phyloP scores from a whole-genome alignment of 2,329 filamentous ascomycete genomes.

The Colletotrichum sp. region DNA sequence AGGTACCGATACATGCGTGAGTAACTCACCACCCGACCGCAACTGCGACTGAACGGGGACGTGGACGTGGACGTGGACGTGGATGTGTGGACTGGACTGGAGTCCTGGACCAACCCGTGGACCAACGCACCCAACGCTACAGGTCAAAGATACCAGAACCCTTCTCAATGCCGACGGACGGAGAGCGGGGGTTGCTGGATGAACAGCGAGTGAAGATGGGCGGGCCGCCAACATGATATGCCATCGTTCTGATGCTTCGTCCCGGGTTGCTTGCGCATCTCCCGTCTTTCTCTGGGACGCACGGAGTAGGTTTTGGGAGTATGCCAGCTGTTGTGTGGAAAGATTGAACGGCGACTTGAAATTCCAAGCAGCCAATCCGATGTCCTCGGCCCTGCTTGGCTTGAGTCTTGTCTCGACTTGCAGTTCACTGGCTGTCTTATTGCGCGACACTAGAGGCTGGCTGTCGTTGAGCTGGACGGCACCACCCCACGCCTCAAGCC shows the following conservation, averaged over 20 bases:
- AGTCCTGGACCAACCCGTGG: neutral
- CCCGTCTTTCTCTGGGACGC: neutral
- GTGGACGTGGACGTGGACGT: neutral
- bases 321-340: neutral
- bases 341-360: neutral
- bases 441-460: neutral
- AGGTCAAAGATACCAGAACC: constrained; percentile 9
- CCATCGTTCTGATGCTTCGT: neutral
- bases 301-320: neutral
- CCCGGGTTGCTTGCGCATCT: neutral
- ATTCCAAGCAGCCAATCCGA: neutral
- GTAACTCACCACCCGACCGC: constrained; percentile 12
- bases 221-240: neutral
- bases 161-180: neutral
- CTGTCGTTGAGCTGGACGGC: neutral
- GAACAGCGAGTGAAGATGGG: constrained; percentile 2
- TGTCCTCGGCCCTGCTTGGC: neutral
- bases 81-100: neutral
- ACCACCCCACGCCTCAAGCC: neutral
- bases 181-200: neutral
- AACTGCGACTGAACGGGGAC: constrained; percentile 12
- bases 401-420: neutral
- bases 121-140: constrained; percentile 4
- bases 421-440: neutral
- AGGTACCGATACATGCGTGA: neutral